phyloP scores from a whole-genome alignment of 345 rosid genomes.

The Ricinus communis region DNA sequence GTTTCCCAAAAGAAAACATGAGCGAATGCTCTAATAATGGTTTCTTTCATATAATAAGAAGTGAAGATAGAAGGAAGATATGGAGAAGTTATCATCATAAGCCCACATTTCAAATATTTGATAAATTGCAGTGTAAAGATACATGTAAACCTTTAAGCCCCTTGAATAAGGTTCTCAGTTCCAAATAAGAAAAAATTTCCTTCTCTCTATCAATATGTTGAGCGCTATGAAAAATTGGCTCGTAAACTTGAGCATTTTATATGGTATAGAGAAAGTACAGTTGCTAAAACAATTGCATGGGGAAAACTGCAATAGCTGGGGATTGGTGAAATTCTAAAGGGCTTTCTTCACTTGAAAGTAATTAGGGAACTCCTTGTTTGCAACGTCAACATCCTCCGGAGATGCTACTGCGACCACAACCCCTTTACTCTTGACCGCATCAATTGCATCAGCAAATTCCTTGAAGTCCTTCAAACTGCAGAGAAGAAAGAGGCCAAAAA shows the following conservation, averaged over 20 bases:
- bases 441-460: conserved; percentile 68
- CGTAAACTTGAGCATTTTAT: background rate
- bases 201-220: background rate
- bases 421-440: conserved; percentile 64
- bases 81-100: background rate
- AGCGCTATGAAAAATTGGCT: background rate
- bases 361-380: conserved; percentile 56
- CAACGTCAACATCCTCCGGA: conserved; percentile 65
- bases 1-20: no score
- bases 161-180: background rate
- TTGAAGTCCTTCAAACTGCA: conserved; percentile 81
- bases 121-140: background rate
- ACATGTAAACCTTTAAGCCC: background rate
- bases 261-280: background rate
- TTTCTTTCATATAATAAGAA: no score
- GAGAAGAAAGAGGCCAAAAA: background rate
- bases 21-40: no score
- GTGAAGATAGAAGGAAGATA: background rate
- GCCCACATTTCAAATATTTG: background rate
- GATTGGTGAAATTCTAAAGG: conserved; percentile 47
- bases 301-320: background rate
- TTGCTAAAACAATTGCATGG: background rate
- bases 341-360: conserved; percentile 71
- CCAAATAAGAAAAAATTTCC: background rate
- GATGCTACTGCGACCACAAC: conserved; percentile 82